Percentiles rank a stretch among this genome's conserved stretches.
phyloP scores from a whole-genome alignment of 345 rosid genomes.

The Reutealis trisperma region DNA sequence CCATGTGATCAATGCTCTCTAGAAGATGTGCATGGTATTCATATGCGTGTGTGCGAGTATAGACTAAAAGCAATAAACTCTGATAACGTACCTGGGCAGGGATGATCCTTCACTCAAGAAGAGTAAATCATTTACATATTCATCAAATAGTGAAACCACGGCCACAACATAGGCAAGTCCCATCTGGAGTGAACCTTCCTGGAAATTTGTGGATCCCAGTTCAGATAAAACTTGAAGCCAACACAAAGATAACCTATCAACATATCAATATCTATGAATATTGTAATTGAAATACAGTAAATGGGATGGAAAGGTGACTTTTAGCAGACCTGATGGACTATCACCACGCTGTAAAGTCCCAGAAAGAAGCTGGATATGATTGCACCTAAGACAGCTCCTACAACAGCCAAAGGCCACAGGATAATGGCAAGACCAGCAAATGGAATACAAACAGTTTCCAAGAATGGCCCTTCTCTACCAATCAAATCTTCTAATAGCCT shows the following conservation, averaged over 20 bases:
- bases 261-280: not conserved
- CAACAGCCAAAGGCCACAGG: slow-evolving; percentile 84
- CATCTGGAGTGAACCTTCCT: slow-evolving; percentile 74
- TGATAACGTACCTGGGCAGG: slow-evolving; percentile 61
- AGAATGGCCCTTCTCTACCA: slow-evolving; percentile 88
- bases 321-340: slow-evolving; percentile 67
- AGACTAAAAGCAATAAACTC: not conserved
- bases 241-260: not conserved
- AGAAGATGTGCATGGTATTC: not conserved
- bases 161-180: slow-evolving; percentile 69
- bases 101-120: slow-evolving; percentile 78
- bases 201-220: slow-evolving; percentile 24
- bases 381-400: slow-evolving; percentile 58
- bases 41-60: not conserved
- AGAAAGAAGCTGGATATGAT: slow-evolving; percentile 64
- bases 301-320: not conserved
- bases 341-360: slow-evolving; percentile 65
- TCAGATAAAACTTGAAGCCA: slow-evolving; percentile 24
- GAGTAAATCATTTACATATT: slow-evolving; percentile 80
- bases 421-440: slow-evolving; percentile 84
- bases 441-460: slow-evolving; percentile 86
- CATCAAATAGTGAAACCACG: slow-evolving; percentile 68
- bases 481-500: slow-evolving; percentile 82
- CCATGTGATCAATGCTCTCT: not conserved
- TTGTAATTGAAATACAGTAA: not conserved